Evolutionary conservation across 345 rosid genomes (phyloP), one percentile per base, ranked within the genome.

Genomic region (Brassica nigra): DNA sequence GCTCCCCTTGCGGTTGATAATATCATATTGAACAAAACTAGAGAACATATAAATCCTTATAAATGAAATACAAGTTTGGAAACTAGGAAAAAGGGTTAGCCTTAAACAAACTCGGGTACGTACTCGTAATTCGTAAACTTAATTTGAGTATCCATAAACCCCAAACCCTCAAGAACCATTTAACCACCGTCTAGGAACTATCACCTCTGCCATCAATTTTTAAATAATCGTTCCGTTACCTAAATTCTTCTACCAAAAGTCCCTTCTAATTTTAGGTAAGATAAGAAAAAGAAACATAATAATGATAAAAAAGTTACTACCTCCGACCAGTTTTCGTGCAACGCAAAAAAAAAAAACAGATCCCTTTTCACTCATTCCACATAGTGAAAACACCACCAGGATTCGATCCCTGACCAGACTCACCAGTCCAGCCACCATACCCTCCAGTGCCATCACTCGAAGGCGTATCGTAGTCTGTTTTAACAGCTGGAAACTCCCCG

Each of bases 391-490:
- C 87, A 15, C 87, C 84, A 6, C 87, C 86, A 14, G 93, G 87
- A 84, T 89, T 93, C 30, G 96, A 78, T 20, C 94, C 97, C 62
- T 86, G 92, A 74, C 84, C 90, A 7, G 97, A 80, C 15, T 91
- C 97, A 2, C 86, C 89, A 1, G 84, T 88, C 34, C 96, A 87
- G 85, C 97, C 95, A 30, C 90, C 91, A 34, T 90, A 93, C 5
- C 86, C 91, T 3, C 83, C 89, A 2, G 84, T 27, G 8, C 80
- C 80, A 55, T 75, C 75, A 44, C 65, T 47, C 0, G 70, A 58
- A 70, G 80, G 91, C 97, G 88, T 89, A 71, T 95, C 98, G 57
- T 95, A 93, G 77, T 95, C 99, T 11, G 90, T 95, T 89, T 95
- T 95, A 6, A 95, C 97, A 18, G 89, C 75, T 0, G 91, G 79